phyloP scores from a whole-genome alignment of 2,329 filamentous ascomycete species.

The Cytospora schulzeri region DNA sequence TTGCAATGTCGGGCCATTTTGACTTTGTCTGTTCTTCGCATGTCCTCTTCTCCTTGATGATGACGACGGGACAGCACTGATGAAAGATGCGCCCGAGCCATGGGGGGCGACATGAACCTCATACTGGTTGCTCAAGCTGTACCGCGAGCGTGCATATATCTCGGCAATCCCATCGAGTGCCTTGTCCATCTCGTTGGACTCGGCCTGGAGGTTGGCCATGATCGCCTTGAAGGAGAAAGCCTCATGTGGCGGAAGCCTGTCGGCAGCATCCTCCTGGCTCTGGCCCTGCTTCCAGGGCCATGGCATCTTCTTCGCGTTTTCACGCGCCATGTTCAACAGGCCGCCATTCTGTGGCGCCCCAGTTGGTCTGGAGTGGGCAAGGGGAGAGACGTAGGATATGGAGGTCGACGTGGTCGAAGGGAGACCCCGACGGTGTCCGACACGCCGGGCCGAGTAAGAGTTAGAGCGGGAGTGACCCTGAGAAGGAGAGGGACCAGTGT shows the following conservation, averaged over 20 bases:
- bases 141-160: constrained; percentile 66
- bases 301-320: constrained; percentile 42
- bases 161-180: constrained; percentile 66
- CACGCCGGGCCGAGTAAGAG: constrained; percentile 34
- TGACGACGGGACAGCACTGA: constrained; percentile 32
- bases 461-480: constrained; percentile 34
- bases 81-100: constrained; percentile 56
- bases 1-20: constrained; percentile 57
- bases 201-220: constrained; percentile 53
- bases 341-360: constrained; percentile 42
- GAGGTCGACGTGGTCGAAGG: constrained; percentile 34
- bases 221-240: constrained; percentile 68
- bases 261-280: constrained; percentile 30
- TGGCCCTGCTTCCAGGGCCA: constrained; percentile 36
- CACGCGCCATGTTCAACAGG: constrained; percentile 46
- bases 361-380: constrained; percentile 32
- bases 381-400: constrained; percentile 32
- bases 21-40: constrained; percentile 33
- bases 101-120: constrained; percentile 67
- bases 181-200: constrained; percentile 49
- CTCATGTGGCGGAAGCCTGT: constrained; percentile 61
- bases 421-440: constrained; percentile 37
- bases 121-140: constrained; percentile 68
- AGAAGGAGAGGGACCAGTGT: constrained; percentile 52
- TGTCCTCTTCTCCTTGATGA: constrained; percentile 31